Percentiles rank a stretch among this genome's conserved stretches.
Evolutionary conservation across 1,139 yeast species (phyloP).

Genomic region (Candida albicans): DNA sequence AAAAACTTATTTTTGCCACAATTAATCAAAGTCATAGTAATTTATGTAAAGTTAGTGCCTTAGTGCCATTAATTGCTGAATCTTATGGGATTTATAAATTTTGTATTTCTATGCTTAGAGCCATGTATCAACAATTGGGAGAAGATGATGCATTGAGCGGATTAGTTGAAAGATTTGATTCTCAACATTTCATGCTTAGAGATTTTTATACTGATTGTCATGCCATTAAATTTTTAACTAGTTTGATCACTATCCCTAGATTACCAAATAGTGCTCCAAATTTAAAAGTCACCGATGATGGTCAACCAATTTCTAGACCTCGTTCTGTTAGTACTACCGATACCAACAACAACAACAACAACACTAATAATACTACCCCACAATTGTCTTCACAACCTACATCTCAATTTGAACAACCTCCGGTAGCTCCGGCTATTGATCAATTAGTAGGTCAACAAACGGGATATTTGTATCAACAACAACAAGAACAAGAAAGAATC

Average conservation of each 20-base stretch:
- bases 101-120: constrained; percentile 86
- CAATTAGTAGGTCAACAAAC: constrained; percentile 50
- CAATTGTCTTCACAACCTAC: constrained; percentile 39
- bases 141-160: constrained; percentile 79
- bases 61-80: constrained; percentile 92
- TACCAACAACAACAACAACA: too few relatives aligned
- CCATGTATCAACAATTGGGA: constrained; percentile 75
- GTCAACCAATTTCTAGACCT: constrained; percentile 41
- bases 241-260: constrained; percentile 84
- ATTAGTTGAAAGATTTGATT: constrained; percentile 65
- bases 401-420: constrained; percentile 22
- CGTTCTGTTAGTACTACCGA: constrained; percentile 27
- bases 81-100: constrained; percentile 92
- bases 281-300: constrained; percentile 51
- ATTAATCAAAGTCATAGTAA: constrained; percentile 64
- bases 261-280: constrained; percentile 71
- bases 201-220: constrained; percentile 93
- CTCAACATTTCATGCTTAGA: constrained; percentile 78
- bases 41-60: constrained; percentile 82
- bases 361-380: constrained; percentile 17
- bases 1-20: constrained; percentile 73
- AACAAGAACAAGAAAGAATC: constrained; percentile 69
- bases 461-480: constrained; percentile 44
- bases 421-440: constrained; percentile 44
- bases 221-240: constrained; percentile 76